Percentiles rank a stretch among this genome's conserved stretches.
These are phyloP conservation scores for Pythium periplocum DNA, from an alignment of 352 stramenopile species.

Conservation along the genomic window DNA sequence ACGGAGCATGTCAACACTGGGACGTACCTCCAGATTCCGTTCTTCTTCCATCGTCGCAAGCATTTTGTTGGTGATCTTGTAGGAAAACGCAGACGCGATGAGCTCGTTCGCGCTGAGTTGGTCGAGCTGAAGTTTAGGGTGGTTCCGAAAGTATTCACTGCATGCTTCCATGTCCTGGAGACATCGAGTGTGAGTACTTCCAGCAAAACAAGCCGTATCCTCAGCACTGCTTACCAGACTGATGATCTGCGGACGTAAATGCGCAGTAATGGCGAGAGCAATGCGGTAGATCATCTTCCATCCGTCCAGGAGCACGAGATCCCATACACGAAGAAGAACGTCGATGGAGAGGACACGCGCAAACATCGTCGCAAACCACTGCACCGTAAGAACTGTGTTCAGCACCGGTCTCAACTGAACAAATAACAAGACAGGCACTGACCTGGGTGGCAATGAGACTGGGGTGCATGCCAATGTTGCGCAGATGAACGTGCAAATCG, in stretches of 20 bases:
- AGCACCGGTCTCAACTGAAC: not conserved
- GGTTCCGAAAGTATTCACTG: conserved; percentile 63
- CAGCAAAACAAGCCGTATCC: no score
- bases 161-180: conserved; percentile 65
- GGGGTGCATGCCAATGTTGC: conserved; percentile 76
- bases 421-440: not conserved
- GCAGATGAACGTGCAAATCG: conserved; percentile 54
- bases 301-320: conserved; percentile 68
- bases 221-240: conserved; percentile 29
- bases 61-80: conserved; percentile 59
- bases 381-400: not conserved
- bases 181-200: no score
- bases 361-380: conserved; percentile 88
- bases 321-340: conserved; percentile 59
- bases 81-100: conserved; percentile 36
- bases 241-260: conserved; percentile 51
- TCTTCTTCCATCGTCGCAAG: conserved; percentile 63
- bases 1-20: not conserved
- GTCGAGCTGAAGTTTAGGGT: conserved; percentile 47
- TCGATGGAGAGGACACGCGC: conserved; percentile 41
- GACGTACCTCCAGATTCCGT: conserved; percentile 53
- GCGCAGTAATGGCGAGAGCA: conserved; percentile 53
- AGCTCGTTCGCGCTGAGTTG: conserved; percentile 32
- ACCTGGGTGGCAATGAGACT: conserved; percentile 78
- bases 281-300: conserved; percentile 76